Evolutionary conservation across 2,329 filamentous ascomycete genomes (phyloP).

Genomic region (Phaeophleospora eucalypticola): DNA sequence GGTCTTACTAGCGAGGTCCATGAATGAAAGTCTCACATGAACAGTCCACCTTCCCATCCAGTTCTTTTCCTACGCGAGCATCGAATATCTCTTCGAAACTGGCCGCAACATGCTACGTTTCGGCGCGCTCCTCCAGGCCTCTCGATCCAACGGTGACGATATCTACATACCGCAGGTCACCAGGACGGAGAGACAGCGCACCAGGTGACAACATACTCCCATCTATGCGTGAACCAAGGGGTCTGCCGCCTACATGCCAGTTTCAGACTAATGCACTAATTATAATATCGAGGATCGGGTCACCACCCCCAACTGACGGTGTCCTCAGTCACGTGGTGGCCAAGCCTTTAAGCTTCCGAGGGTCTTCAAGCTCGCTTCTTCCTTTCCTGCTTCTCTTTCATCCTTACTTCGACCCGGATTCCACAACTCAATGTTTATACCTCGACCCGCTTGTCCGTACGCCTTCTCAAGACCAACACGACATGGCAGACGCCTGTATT

Average conservation of each 20-base stretch:
- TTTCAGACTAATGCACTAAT: neutral
- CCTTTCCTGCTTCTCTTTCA: slow-evolving; percentile 13
- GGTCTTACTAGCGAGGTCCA: slow-evolving; percentile 24
- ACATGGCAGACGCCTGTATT: slow-evolving; percentile 66
- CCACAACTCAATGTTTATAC: slow-evolving; percentile 15
- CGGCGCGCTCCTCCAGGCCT: too few relatives aligned
- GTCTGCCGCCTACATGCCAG: neutral
- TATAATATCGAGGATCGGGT: neutral
- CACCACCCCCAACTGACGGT: neutral
- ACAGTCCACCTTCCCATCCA: slow-evolving; percentile 8
- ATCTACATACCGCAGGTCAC: too few relatives aligned
- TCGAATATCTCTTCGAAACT: too few relatives aligned
- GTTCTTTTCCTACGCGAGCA: neutral
- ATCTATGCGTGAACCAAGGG: neutral
- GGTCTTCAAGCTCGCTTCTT: slow-evolving; percentile 8
- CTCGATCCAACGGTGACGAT: too few relatives aligned
- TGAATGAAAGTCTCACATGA: slow-evolving; percentile 24
- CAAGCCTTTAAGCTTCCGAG: neutral
- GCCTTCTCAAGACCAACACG: slow-evolving; percentile 10
- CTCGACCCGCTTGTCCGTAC: slow-evolving; percentile 9
- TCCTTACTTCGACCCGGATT: slow-evolving; percentile 3
- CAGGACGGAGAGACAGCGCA: neutral
- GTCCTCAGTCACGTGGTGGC: neutral
- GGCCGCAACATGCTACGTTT: too few relatives aligned
- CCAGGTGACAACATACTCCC: neutral